Evolutionary conservation across 1,284 basidiomycete species (phyloP), one percentile per base, ranked within the genome.

Genomic region (Caloboletus inedulis): DNA sequence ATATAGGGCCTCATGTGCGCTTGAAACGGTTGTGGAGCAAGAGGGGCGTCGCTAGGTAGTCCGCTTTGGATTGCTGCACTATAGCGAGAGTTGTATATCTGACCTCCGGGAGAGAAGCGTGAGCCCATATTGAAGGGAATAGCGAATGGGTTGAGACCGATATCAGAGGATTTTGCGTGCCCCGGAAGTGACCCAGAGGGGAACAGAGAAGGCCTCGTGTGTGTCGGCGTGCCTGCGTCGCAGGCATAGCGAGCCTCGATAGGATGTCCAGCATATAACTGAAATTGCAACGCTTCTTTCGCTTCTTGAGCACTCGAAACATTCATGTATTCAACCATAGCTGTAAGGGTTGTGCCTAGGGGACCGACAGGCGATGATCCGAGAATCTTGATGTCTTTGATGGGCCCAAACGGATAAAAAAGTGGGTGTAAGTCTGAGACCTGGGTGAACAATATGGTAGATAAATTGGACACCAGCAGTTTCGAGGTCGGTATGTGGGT

Each of bases 351-450:
- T 49, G 71, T 71, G 45, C 68, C 65, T 43, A 70, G 60, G 18
- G 75, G 57, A 25, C 57, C 47, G 18, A 70, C 69, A 45, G 75
- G 69, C 29, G 60, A 54, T 25, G 62, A 56, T 21, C 66, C 62
- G 14, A 78, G 49, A 43, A 79, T 67, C 49, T 73, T 71, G 44
- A 89, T 74, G 49, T 77, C 77, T 62, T 82, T 82, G 62, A 89
- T 79, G 25, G 74, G 72, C 30, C 87, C 87, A 62, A 85, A 89
- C 19, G 87, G 87, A 65, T 75, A 80, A 51, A 90, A 77, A 39
- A 89, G 73, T n/a, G 87, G 86, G 45, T 84, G 76, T 54, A 89
- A 68, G 64, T 89, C 87, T 47, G 79, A 75, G 49, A 74, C 66
- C 57, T 84, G 77, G 53, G 83, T 81, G 68, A 89, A 89, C 31